Conservation (phyloP, 371 early-diverging fungal species). For the Caulochytrium protostelioides region DNA sequence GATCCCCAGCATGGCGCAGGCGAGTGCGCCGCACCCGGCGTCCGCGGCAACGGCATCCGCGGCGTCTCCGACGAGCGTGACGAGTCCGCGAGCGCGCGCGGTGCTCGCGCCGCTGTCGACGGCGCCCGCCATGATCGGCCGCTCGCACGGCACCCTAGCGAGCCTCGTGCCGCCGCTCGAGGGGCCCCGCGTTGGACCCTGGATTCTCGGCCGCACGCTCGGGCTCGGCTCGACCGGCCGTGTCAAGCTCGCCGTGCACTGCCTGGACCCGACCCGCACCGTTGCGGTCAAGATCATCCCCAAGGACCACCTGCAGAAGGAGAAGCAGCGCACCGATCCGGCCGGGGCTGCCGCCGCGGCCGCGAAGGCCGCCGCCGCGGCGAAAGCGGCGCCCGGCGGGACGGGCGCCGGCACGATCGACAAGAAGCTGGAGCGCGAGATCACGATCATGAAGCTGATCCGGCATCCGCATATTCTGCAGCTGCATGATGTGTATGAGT, state of each 20-base stretch:
- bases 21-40: too few relatives aligned
- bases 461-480: constrained; percentile 75
- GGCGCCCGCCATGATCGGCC: too few relatives aligned
- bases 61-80: too few relatives aligned
- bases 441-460: constrained; percentile 78
- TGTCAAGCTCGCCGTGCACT: constrained; percentile 54
- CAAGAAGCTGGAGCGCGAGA: constrained; percentile 74
- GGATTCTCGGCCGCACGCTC: constrained; percentile 48
- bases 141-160: too few relatives aligned
- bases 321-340: not conserved
- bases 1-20: too few relatives aligned
- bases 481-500: constrained; percentile 74
- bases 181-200: constrained; percentile 52
- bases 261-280: too few relatives aligned
- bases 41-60: too few relatives aligned
- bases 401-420: constrained; percentile 33
- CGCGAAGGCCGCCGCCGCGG: too few relatives aligned
- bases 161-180: too few relatives aligned
- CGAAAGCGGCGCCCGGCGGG: constrained; percentile 30
- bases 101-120: too few relatives aligned
- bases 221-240: constrained; percentile 66
- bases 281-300: constrained; percentile 81
- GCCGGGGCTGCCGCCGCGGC: not conserved
- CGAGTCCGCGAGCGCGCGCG: too few relatives aligned
- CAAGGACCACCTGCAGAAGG: constrained; percentile 7